Percentiles rank a stretch among this genome's conserved stretches.
Conservation (phyloP, 2,329 filamentous ascomycete genomes). For the Fusarium nisikadoi region DNA sequence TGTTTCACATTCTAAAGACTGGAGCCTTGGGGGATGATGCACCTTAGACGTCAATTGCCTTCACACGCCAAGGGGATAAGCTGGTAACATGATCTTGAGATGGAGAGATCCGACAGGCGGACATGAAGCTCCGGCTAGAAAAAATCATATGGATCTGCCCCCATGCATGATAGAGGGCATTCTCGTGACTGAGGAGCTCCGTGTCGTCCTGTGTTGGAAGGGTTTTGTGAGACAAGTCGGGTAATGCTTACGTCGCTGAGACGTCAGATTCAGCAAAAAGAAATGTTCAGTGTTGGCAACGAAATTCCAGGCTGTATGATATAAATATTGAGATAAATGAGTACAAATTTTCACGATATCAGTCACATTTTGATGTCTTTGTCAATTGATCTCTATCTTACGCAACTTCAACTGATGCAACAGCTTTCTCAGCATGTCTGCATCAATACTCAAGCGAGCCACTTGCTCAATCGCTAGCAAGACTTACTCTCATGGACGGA, state of each 20-base stretch:
- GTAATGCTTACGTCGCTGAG: conserved; percentile 21
- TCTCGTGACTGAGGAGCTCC: background rate
- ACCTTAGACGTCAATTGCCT: background rate
- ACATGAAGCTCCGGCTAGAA: background rate
- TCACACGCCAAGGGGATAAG: background rate
- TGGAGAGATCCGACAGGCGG: background rate
- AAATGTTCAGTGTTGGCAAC: background rate
- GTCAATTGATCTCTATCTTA: background rate
- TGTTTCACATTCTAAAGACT: conserved; percentile 1
- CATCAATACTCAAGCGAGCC: conserved; percentile 3
- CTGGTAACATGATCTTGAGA: background rate
- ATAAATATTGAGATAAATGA: background rate
- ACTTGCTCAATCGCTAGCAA: background rate
- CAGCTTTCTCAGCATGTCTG: background rate
- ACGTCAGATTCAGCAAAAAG: conserved; percentile 14
- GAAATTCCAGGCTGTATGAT: background rate
- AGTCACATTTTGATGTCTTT: background rate
- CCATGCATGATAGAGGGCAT: background rate
- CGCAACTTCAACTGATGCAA: background rate
- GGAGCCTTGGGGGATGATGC: background rate
- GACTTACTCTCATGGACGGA: background rate
- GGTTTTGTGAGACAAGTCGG: background rate
- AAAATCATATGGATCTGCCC: background rate
- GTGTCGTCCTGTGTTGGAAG: background rate
- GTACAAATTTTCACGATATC: background rate